Percentiles rank a stretch among this genome's conserved stretches.
phyloP scores from a whole-genome alignment of 306 rosid species.

The Sesbania bispinosa region DNA sequence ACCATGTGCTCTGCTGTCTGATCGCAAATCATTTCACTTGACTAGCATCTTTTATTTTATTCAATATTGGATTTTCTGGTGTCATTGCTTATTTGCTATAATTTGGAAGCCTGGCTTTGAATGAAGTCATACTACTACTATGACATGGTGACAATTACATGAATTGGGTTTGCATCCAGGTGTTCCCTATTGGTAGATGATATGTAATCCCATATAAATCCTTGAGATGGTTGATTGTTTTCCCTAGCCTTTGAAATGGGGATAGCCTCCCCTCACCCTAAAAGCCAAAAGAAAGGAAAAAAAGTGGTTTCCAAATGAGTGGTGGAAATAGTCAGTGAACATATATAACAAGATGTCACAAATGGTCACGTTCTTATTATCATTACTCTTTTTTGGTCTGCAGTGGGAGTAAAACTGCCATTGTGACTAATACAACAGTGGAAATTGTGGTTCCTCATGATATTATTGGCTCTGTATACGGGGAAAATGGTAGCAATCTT shows the following conservation, averaged over 20 bases:
- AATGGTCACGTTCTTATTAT: constrained; percentile 8
- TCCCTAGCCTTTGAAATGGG: background rate
- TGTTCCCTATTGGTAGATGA: background rate
- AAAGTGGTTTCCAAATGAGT: background rate
- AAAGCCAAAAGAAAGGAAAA: background rate
- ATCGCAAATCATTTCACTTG: constrained; percentile 4
- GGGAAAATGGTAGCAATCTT: constrained; percentile 79
- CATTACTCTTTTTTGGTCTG: constrained; percentile 23
- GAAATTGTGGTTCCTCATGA: constrained; percentile 75
- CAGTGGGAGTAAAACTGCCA: constrained; percentile 73
- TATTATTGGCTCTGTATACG: constrained; percentile 66
- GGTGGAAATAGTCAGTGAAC: background rate
- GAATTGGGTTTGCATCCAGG: background rate
- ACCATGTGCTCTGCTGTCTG: background rate
- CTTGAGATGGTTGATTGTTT: background rate
- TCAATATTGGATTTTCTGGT: background rate
- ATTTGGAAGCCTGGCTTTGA: constrained; percentile 16
- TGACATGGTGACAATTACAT: background rate
- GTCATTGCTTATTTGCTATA: background rate
- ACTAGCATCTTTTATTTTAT: constrained; percentile 8
- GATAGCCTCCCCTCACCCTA: background rate
- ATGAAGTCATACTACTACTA: background rate
- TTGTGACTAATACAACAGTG: constrained; percentile 78
- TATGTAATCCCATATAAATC: background rate
- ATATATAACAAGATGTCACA: background rate